These are phyloP conservation scores for Bipolaris oryzae DNA, from an alignment of 2,329 filamentous ascomycete genomes.

Conservation along the genomic window DNA sequence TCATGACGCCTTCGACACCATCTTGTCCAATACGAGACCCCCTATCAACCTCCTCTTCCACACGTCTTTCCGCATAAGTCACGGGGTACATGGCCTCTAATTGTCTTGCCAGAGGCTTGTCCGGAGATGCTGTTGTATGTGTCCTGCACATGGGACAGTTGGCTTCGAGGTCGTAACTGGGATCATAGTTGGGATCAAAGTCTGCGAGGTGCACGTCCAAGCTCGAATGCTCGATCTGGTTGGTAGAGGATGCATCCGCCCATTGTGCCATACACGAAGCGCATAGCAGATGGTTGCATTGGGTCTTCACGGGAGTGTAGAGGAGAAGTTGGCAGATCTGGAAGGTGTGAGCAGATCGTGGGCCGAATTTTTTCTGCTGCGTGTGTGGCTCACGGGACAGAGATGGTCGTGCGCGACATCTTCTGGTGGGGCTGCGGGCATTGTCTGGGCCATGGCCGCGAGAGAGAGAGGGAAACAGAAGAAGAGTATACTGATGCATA, in stretches of 20 bases:
- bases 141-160: constrained; percentile 56
- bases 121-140: constrained; percentile 43
- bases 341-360: not conserved
- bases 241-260: constrained; percentile 50
- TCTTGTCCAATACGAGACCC: constrained; percentile 30
- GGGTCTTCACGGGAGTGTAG: constrained; percentile 50
- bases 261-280: constrained; percentile 55
- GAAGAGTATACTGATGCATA: not conserved
- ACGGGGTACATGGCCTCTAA: constrained; percentile 47
- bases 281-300: constrained; percentile 54
- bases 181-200: constrained; percentile 45
- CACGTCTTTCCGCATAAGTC: constrained; percentile 44
- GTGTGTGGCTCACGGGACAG: constrained; percentile 42
- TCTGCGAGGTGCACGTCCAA: constrained; percentile 49
- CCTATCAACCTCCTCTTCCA: constrained; percentile 41
- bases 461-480: too few relatives aligned
- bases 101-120: constrained; percentile 29
- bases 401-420: constrained; percentile 50
- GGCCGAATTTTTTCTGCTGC: not conserved
- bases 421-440: constrained; percentile 9
- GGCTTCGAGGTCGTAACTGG: constrained; percentile 45
- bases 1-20: constrained; percentile 49
- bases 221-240: constrained; percentile 45
- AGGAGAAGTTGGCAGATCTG: constrained; percentile 54
- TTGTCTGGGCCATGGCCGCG: constrained; percentile 8